These are phyloP conservation scores for Neckera pumila DNA, from an alignment of 225 moss, liverwort and hornwort genomes.

Conservation along the genomic window DNA sequence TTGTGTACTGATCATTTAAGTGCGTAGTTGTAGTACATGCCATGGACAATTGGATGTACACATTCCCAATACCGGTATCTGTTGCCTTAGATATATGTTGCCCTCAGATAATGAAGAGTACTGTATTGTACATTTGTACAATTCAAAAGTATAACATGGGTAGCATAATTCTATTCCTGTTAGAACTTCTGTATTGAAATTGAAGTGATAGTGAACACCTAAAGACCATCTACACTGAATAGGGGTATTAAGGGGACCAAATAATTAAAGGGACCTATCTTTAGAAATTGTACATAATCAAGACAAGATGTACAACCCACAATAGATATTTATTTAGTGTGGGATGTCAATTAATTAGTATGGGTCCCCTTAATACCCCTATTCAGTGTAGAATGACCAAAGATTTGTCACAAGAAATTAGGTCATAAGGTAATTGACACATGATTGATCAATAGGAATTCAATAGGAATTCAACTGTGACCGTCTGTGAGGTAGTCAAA, in stretches of 20 bases:
- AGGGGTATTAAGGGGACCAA: too few relatives aligned
- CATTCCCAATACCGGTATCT: neutral
- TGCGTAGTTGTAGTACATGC: neutral
- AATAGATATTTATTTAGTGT: too few relatives aligned
- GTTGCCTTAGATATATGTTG: neutral
- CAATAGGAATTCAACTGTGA: neutral
- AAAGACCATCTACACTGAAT: too few relatives aligned
- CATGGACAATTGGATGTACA: neutral
- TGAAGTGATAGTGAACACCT: neutral
- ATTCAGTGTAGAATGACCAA: neutral
- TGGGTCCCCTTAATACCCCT: too few relatives aligned
- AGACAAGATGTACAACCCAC: too few relatives aligned
- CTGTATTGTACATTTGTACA: neutral
- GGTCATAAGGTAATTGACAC: neutral
- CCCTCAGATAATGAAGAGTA: neutral
- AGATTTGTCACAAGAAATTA: neutral
- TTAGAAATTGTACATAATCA: too few relatives aligned
- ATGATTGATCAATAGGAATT: neutral
- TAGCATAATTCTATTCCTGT: neutral
- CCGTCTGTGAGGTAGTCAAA: neutral
- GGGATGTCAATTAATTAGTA: too few relatives aligned
- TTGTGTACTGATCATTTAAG: neutral
- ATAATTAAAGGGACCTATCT: too few relatives aligned
- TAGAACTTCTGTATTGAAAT: neutral
- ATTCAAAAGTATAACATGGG: neutral